Evolutionary conservation across 257 asterid species (phyloP).

Genomic region (Salvia miltiorrhiza): DNA sequence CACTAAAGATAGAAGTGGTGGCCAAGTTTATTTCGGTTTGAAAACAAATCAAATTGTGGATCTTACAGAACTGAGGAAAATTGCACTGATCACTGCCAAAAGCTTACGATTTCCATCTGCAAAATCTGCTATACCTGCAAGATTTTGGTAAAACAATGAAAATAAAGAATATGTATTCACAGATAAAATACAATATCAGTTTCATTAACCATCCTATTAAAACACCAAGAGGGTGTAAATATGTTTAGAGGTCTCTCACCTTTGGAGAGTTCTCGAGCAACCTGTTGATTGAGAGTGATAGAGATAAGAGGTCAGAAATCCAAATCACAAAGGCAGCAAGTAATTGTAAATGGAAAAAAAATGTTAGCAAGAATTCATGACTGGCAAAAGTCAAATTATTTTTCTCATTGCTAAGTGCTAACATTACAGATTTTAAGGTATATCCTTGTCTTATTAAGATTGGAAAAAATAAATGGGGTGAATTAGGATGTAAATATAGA

Average conservation of each 20-base stretch:
- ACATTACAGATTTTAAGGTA: neutral
- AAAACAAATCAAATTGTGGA: slow-evolving; percentile 9
- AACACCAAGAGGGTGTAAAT: neutral
- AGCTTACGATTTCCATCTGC: slow-evolving; percentile 71
- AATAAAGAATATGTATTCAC: neutral
- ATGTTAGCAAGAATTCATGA: neutral
- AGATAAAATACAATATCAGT: neutral
- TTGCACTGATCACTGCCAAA: slow-evolving; percentile 67
- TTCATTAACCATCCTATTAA: neutral
- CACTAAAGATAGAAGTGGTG: neutral
- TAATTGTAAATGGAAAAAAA: neutral
- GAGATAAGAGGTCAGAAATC: slow-evolving; percentile 4
- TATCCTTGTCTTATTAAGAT: neutral
- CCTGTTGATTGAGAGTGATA: slow-evolving; percentile 46
- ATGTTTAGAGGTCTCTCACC: slow-evolving; percentile 37
- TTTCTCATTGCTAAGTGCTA: neutral
- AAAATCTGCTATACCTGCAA: slow-evolving; percentile 70
- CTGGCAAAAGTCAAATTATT: neutral
- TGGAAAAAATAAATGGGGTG: neutral
- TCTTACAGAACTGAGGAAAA: slow-evolving; percentile 78
- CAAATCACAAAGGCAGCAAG: slow-evolving; percentile 1
- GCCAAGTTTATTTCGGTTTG: neutral
- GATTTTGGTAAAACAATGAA: neutral
- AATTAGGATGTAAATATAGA: neutral
- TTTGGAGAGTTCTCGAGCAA: slow-evolving; percentile 62